Conservation (phyloP, 1,139 yeast species). For the Entelexis paramagnoliae region DNA sequence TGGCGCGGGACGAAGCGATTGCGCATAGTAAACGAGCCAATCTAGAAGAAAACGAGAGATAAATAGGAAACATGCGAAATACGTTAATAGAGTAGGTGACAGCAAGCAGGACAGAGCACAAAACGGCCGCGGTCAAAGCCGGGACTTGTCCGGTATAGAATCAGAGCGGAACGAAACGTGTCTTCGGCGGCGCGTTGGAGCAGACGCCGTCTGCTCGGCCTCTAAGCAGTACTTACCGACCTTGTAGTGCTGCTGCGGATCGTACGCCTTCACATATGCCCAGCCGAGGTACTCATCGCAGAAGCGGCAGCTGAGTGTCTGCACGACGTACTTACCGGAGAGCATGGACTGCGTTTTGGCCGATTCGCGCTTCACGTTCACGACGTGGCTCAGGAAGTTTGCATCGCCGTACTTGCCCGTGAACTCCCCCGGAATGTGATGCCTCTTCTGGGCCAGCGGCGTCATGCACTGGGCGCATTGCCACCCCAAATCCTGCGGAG, state of each 20-base stretch:
- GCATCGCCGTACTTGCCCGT: constrained; percentile 22
- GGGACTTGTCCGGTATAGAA: background rate
- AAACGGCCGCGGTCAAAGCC: background rate
- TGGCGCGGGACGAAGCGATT: no score
- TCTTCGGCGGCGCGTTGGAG: background rate
- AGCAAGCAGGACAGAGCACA: background rate
- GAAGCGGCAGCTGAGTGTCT: constrained; percentile 55
- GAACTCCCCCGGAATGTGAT: constrained; percentile 32
- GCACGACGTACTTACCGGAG: constrained; percentile 61
- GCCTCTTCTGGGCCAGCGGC: constrained; percentile 32
- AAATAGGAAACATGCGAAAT: background rate
- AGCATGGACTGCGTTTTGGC: constrained; percentile 43
- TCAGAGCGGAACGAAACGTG: background rate
- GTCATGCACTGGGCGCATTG: constrained; percentile 35
- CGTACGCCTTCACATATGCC: constrained; percentile 58
- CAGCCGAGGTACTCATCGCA: constrained; percentile 61
- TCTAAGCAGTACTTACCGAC: constrained; percentile 47
- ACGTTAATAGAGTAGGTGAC: background rate
- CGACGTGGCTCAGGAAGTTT: constrained; percentile 20
- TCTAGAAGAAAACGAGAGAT: background rate
- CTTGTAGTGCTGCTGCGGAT: constrained; percentile 52
- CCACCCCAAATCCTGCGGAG: constrained; percentile 29
- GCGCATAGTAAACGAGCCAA: no score
- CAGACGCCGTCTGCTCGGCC: background rate
- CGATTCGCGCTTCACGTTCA: constrained; percentile 32